phyloP scores from a whole-genome alignment of 805 yeast genomes.

The Lachancea cidri region DNA sequence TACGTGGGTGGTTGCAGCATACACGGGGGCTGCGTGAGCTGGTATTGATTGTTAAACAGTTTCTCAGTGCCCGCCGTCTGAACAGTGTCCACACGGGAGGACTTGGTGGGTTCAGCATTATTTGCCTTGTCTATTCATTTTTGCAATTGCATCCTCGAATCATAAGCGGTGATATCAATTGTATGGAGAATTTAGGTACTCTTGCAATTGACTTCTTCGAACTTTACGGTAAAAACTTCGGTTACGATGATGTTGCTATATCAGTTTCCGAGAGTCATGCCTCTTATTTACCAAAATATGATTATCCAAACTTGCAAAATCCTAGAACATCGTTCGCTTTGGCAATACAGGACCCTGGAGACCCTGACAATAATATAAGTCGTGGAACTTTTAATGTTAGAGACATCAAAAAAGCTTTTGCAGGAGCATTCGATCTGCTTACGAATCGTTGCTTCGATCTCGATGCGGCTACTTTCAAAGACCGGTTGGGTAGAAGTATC shows the following conservation, averaged over 20 bases:
- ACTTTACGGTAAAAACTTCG: slow-evolving; percentile 83
- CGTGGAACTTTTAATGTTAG: slow-evolving; percentile 78
- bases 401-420: slow-evolving; percentile 78
- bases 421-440: slow-evolving; percentile 78
- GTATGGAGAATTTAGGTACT: slow-evolving; percentile 76
- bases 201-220: slow-evolving; percentile 88
- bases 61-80: slow-evolving; percentile 66
- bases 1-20: slow-evolving; percentile 63
- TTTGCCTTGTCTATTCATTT: slow-evolving; percentile 78
- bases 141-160: slow-evolving; percentile 74
- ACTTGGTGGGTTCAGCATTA: slow-evolving; percentile 89
- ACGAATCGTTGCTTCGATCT: slow-evolving; percentile 71
- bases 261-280: slow-evolving; percentile 54
- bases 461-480: slow-evolving; percentile 58
- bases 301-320: slow-evolving; percentile 46
- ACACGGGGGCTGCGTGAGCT: slow-evolving; percentile 81
- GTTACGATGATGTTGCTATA: slow-evolving; percentile 73
- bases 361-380: slow-evolving; percentile 74
- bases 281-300: slow-evolving; percentile 53
- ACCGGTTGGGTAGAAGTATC: slow-evolving; percentile 65
- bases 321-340: slow-evolving; percentile 53
- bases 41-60: slow-evolving; percentile 79
- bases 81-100: slow-evolving; percentile 93
- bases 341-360: slow-evolving; percentile 87
- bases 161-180: slow-evolving; percentile 57